A percentile compares a stretch with the other conserved stretches of the same genome.
Conservation (phyloP, 1,284 basidiomycete species). For the Cutaneotrichosporon sp. region DNA sequence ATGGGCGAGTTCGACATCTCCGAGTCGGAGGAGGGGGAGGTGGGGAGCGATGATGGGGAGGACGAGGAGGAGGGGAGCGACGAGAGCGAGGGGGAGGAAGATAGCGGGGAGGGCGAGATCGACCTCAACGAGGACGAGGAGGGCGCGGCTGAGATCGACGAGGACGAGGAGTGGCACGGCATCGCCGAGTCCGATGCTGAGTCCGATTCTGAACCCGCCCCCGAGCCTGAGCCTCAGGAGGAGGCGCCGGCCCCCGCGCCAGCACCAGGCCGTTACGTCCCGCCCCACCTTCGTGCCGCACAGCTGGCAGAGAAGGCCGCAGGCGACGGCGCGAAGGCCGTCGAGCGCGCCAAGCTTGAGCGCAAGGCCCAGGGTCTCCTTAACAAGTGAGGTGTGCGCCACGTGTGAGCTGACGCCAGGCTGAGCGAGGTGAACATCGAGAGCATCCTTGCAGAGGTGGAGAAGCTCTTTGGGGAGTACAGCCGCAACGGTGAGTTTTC, state of each 20-base stretch:
- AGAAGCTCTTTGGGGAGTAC: conserved; percentile 75
- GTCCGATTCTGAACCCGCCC: conserved; percentile 19
- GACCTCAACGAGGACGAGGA: conserved; percentile 16
- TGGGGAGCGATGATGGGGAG: conserved; percentile 19
- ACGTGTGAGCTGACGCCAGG: conserved; percentile 53
- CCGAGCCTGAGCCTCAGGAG: conserved; percentile 1
- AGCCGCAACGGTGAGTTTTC: conserved; percentile 71
- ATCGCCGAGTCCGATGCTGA: conserved; percentile 14
- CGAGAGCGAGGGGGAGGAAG: conserved; percentile 12
- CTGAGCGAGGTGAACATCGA: conserved; percentile 90
- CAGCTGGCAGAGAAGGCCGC: conserved; percentile 46
- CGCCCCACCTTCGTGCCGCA: conserved; percentile 57
- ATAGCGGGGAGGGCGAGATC: conserved; percentile 16
- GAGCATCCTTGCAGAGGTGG: conserved; percentile 73
- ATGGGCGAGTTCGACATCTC: conserved; percentile 15
- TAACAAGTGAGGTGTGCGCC: conserved; percentile 65
- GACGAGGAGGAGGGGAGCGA: conserved; percentile 7
- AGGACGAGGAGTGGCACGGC: conserved; percentile 15
- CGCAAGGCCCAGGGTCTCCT: conserved; percentile 83
- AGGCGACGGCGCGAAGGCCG: conserved; percentile 55
- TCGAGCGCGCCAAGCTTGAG: conserved; percentile 66
- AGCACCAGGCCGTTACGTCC: conserved; percentile 54
- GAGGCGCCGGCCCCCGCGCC: conserved; percentile 18
- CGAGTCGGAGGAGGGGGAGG: conserved; percentile 15
- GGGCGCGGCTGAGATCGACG: background rate